These are phyloP conservation scores for Planoprotostelium fungivorum DNA, from an alignment of 78 protist species.

Conservation along the genomic window DNA sequence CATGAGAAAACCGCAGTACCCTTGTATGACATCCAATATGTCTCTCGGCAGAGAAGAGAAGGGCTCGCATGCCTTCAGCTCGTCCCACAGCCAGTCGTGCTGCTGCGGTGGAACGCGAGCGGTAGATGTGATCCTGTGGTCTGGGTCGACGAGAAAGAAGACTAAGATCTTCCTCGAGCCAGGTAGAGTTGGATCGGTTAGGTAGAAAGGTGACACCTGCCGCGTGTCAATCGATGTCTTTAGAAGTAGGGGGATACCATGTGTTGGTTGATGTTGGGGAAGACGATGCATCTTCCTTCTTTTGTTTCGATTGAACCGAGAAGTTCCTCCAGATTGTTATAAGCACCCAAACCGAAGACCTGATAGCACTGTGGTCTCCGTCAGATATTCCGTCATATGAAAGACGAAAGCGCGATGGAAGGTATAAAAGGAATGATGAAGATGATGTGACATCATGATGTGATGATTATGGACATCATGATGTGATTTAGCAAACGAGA, in stretches of 20 bases:
- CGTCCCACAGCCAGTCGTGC: neutral
- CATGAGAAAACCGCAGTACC: neutral
- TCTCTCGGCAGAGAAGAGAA: neutral
- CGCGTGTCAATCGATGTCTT: neutral
- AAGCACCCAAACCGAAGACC: slow-evolving; percentile 1
- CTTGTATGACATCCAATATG: neutral
- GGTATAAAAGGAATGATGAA: too few relatives aligned
- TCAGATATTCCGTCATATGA: too few relatives aligned
- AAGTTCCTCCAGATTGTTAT: neutral
- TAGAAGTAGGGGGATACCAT: slow-evolving; percentile 8
- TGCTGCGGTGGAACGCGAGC: neutral
- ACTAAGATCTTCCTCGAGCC: slow-evolving; percentile 26
- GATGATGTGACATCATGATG: too few relatives aligned
- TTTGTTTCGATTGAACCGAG: slow-evolving; percentile 13
- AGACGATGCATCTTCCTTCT: slow-evolving; percentile 28
- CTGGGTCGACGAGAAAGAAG: slow-evolving; percentile 28
- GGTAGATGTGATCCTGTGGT: neutral
- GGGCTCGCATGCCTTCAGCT: neutral
- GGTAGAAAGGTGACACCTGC: neutral
- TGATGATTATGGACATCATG: too few relatives aligned
- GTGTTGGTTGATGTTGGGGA: slow-evolving; percentile 52
- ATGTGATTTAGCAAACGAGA: too few relatives aligned
- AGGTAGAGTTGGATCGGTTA: neutral
- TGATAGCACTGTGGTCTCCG: neutral
- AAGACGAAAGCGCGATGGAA: too few relatives aligned